These are phyloP conservation scores for Volutella citrinella DNA, from an alignment of 2,329 filamentous ascomycete species.

Conservation along the genomic window DNA sequence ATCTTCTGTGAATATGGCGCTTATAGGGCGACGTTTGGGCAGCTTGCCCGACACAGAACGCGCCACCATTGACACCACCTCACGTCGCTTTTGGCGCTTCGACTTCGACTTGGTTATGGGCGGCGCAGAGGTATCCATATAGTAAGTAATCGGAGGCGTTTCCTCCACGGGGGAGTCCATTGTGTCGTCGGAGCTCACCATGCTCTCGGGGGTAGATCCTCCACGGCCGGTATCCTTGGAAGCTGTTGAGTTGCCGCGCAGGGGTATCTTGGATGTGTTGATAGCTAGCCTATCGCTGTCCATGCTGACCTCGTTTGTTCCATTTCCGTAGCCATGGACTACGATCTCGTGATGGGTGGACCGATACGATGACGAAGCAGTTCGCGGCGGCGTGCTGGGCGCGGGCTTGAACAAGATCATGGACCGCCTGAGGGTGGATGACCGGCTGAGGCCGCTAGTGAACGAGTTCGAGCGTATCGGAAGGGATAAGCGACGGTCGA, in stretches of 20 bases:
- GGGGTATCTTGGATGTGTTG: constrained; percentile 14
- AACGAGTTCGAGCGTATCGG: constrained; percentile 29
- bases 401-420: constrained; percentile 29
- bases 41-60: constrained; percentile 23
- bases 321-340: constrained; percentile 53
- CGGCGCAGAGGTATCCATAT: constrained; percentile 10
- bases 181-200: constrained; percentile 28
- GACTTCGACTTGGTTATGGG: constrained; percentile 21
- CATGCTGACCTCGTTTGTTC: constrained; percentile 39
- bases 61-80: constrained; percentile 25
- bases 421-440: constrained; percentile 33
- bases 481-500: constrained; percentile 16
- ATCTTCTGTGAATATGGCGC: constrained; percentile 24
- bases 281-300: constrained; percentile 10
- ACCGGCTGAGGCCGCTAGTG: constrained; percentile 28
- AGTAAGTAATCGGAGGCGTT: constrained; percentile 15
- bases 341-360: constrained; percentile 48
- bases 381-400: constrained; percentile 14
- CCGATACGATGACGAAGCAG: constrained; percentile 12
- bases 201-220: constrained; percentile 20
- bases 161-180: constrained; percentile 21
- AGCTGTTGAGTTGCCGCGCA: constrained; percentile 26
- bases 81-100: constrained; percentile 25
- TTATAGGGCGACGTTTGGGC: constrained; percentile 26
- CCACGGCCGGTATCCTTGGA: constrained; percentile 18